Base-by-base conservation (phyloP, 371 early-diverging fungal genomes). In the Nosema muscidifuracis region DNA sequence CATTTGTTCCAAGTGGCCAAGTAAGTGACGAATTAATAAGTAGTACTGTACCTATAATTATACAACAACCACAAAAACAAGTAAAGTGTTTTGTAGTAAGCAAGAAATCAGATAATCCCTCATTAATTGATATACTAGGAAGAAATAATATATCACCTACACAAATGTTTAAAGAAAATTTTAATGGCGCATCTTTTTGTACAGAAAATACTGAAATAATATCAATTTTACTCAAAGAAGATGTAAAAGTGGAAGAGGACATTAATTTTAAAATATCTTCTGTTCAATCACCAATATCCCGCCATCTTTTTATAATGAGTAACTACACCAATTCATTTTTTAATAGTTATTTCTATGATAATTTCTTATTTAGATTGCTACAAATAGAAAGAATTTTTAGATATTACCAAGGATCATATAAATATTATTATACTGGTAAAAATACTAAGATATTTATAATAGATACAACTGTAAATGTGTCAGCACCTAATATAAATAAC, bases 391-490 rank as follows among this genome's bases (percentile, higher is more conserved):
- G 20, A 50, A 7, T 79, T 0, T 65, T 73, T 24, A 43, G 34
- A 57, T 60, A 40, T 44, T 69, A 76, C n/a, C 50, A 60, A 53
- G 61, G 58, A 31, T 64, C 15, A 22, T 75, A 79, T 31, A 58
- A 65, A 51, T 79, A 76, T 60, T 31, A 66, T 15, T 66, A 73
- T 50, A 74, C 77, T 2, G 82, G 82, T 63, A 76, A 71, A 65
- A 75, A 67, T 0, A 57, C 80, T 3, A 34, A 64, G 13, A 74
- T 82, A 1, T 60, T 70, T 34, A 16, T 80, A 20, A 18, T 80
- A 38, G 82, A 79, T 64, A 75, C 74, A 47, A 42, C 76, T 20
- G 74, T 75, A 15, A 68, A 70, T 20, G 16, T 33, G 3, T 33
- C 18, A 22, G 44, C 56, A 51, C 16, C 16, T 20, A 70, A 75